Conservation (phyloP, 192 early-diverging fungal species). For the Coemansia sp. region DNA sequence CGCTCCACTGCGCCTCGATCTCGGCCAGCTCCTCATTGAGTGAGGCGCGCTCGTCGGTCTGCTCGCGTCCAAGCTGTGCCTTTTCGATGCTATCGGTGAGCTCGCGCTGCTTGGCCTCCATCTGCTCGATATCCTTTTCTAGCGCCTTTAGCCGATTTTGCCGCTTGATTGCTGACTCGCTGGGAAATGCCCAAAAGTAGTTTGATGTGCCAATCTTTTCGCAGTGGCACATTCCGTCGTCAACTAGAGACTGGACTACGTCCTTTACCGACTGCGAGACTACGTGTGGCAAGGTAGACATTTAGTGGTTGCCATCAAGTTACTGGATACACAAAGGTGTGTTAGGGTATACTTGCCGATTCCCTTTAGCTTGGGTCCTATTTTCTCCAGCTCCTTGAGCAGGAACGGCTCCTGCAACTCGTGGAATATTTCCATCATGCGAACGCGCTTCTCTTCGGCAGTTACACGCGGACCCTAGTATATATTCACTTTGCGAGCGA, state of each 20-base stretch:
- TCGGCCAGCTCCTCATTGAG: conserved; percentile 60
- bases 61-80: conserved; percentile 65
- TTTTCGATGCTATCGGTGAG: conserved; percentile 51
- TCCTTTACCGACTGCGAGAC: conserved; percentile 83
- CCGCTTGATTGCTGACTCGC: conserved; percentile 60
- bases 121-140: conserved; percentile 54
- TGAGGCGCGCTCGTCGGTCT: conserved; percentile 62
- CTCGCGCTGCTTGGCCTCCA: conserved; percentile 52
- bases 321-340: background rate
- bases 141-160: conserved; percentile 58
- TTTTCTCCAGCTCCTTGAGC: conserved; percentile 84
- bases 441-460: conserved; percentile 60
- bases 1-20: conserved; percentile 44
- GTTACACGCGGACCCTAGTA: conserved; percentile 44
- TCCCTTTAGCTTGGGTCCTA: conserved; percentile 80
- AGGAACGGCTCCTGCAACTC: conserved; percentile 72
- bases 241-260: conserved; percentile 78
- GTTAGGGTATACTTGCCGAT: conserved; percentile 59
- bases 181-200: conserved; percentile 92
- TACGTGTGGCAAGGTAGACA: background rate
- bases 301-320: background rate
- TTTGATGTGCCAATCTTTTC: conserved; percentile 93
- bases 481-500: too few species aligned
- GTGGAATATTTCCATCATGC: conserved; percentile 63
- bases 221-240: conserved; percentile 74